A percentile compares a stretch with the other conserved stretches of the same genome.
These are phyloP conservation scores for Pseudocercospora cruenta DNA, from an alignment of 2,329 filamentous ascomycete species.

Conservation along the genomic window DNA sequence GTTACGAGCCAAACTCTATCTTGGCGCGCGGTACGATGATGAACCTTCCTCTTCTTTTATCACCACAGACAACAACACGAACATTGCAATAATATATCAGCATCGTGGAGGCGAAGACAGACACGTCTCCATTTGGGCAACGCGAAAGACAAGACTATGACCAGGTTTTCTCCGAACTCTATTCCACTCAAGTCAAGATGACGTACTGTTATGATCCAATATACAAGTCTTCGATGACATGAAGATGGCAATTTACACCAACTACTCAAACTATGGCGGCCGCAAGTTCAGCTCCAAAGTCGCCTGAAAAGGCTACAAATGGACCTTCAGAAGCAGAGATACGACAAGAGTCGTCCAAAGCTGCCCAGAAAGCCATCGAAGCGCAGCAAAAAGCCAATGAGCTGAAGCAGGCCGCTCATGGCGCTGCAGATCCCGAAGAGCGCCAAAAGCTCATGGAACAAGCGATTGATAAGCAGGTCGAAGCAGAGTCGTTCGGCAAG, in stretches of 20 bases:
- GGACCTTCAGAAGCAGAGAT: constrained; percentile 26
- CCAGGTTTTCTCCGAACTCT: constrained; percentile 18
- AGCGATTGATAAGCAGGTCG: constrained; percentile 35
- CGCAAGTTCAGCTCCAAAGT: not conserved
- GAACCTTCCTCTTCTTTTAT: not conserved
- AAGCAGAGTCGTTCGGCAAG: constrained; percentile 39
- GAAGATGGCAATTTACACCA: not conserved
- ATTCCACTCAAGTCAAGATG: constrained; percentile 12
- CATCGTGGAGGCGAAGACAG: not conserved
- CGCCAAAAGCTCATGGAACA: constrained; percentile 39
- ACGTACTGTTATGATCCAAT: constrained; percentile 13
- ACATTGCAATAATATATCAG: not conserved
- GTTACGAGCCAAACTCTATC: not conserved
- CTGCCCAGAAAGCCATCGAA: constrained; percentile 32
- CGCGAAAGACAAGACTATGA: not conserved
- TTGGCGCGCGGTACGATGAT: too few relatives aligned
- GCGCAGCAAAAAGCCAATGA: constrained; percentile 34
- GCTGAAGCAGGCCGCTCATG: constrained; percentile 35
- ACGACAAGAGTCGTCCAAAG: constrained; percentile 33
- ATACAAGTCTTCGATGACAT: not conserved
- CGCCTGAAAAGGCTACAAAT: not conserved
- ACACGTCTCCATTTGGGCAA: not conserved
- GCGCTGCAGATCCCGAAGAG: constrained; percentile 37
- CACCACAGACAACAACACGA: not conserved
- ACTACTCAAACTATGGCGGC: not conserved